Percentiles rank a stretch among this genome's conserved stretches.
These are phyloP conservation scores for Rosa persica DNA, from an alignment of 306 rosid species.

Conservation along the genomic window DNA sequence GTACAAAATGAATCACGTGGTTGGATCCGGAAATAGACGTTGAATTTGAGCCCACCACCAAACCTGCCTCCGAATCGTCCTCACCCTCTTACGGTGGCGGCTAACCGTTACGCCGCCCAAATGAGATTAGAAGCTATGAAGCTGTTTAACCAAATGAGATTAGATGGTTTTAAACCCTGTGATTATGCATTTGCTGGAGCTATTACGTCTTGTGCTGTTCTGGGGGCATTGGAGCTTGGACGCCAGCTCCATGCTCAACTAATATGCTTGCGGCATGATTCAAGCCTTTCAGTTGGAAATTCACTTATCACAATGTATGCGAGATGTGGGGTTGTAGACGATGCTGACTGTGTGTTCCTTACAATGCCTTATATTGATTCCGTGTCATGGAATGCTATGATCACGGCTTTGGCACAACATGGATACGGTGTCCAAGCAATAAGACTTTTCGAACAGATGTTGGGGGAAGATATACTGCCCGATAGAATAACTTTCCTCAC, in stretches of 20 bases:
- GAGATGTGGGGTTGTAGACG: slow-evolving; percentile 25
- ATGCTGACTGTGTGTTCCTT: slow-evolving; percentile 24
- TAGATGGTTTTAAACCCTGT: slow-evolving; percentile 27
- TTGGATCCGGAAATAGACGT: no score
- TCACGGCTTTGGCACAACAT: slow-evolving; percentile 32
- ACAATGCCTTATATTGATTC: slow-evolving; percentile 30
- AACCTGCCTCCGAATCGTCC: no score
- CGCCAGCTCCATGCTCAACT: slow-evolving; percentile 32
- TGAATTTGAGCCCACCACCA: no score
- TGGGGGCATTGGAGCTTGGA: slow-evolving; percentile 34
- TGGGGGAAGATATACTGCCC: slow-evolving; percentile 25
- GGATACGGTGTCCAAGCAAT: slow-evolving; percentile 27
- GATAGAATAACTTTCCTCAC: slow-evolving; percentile 32
- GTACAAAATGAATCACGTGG: no score
- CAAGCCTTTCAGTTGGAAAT: slow-evolving; percentile 32
- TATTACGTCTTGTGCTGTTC: slow-evolving; percentile 24
- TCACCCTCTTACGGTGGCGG: slow-evolving; percentile 22
- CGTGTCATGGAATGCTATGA: slow-evolving; percentile 34
- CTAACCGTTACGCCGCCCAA: slow-evolving; percentile 49
- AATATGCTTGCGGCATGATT: slow-evolving; percentile 20
- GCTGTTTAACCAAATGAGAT: slow-evolving; percentile 30
- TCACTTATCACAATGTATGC: slow-evolving; percentile 35
- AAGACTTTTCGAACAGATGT: slow-evolving; percentile 23
- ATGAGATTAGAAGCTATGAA: slow-evolving; percentile 33
- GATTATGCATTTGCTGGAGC: slow-evolving; percentile 34